A percentile compares a stretch with the other conserved stretches of the same genome.
phyloP scores from a whole-genome alignment of 805 yeast genomes.

The Candida germanica region DNA sequence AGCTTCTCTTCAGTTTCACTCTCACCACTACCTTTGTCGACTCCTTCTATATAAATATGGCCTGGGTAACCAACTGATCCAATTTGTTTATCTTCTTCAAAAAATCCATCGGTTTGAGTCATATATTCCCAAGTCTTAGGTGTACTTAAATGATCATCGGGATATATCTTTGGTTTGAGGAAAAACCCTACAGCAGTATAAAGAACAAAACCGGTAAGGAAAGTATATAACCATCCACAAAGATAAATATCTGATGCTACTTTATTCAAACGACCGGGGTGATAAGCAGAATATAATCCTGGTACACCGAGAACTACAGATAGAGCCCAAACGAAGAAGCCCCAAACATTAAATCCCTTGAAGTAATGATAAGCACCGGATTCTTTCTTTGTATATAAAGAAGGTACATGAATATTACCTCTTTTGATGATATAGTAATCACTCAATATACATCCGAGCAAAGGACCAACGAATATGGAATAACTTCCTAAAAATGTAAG shows the following conservation, averaged over 20 bases:
- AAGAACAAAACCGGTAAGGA: conserved; percentile 10
- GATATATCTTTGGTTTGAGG: conserved; percentile 13
- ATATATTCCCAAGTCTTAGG: conserved; percentile 16
- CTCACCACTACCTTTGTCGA: conserved; percentile 7
- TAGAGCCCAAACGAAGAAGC: conserved; percentile 13
- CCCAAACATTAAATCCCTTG: conserved; percentile 14
- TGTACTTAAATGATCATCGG: conserved; percentile 11
- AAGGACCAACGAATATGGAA: conserved; percentile 14
- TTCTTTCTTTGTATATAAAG: conserved; percentile 10
- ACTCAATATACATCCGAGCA: conserved; percentile 12
- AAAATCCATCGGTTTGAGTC: conserved; percentile 15
- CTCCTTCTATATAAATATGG: conserved; percentile 5
- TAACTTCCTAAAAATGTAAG: conserved; percentile 14
- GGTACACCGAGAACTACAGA: conserved; percentile 13
- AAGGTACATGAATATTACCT: conserved; percentile 16
- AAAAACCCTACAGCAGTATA: conserved; percentile 9
- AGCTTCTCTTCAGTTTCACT: conserved; percentile 12
- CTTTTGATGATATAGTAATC: conserved; percentile 13
- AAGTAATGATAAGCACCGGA: conserved; percentile 12
- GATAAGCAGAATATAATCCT: conserved; percentile 13
- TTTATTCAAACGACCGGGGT: conserved; percentile 9
- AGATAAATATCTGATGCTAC: conserved; percentile 12
- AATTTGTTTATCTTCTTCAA: conserved; percentile 14
- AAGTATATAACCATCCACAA: conserved; percentile 16
- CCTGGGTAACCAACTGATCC: conserved; percentile 15